Percentiles rank a stretch among this genome's conserved stretches.
Conservation (phyloP, 78 protist species). For the Dictyostelium intermedium region DNA sequence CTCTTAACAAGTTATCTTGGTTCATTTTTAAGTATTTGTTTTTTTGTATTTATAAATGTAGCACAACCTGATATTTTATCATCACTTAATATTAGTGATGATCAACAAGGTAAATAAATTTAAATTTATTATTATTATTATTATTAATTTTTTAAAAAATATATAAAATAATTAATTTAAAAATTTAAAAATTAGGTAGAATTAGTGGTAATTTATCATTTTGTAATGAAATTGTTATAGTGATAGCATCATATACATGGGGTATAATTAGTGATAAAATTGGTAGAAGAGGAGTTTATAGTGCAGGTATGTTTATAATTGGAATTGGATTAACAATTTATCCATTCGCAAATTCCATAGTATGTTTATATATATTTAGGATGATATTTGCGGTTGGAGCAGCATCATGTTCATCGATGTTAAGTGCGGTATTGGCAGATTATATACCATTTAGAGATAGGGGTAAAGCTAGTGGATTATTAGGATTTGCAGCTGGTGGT, state of each 20-base stretch:
- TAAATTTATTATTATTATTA: neutral
- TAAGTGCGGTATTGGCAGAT: conserved; percentile 60
- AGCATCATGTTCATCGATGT: conserved; percentile 56
- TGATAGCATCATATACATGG: conserved; percentile 41
- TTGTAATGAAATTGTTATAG: conserved; percentile 56
- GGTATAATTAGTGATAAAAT: conserved; percentile 33
- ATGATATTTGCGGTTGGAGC: conserved; percentile 64
- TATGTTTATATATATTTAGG: conserved; percentile 26
- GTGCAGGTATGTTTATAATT: conserved; percentile 24
- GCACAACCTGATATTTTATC: conserved; percentile 55
- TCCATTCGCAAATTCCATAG: conserved; percentile 32
- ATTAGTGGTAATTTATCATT: conserved; percentile 67
- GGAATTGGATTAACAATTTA: conserved; percentile 14
- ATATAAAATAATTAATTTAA: neutral
- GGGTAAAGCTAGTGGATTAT: conserved; percentile 48
- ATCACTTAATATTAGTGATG: conserved; percentile 25
- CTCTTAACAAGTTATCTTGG: conserved; percentile 54
- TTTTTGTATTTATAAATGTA: conserved; percentile 71
- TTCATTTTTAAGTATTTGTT: conserved; percentile 60
- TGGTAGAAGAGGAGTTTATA: conserved; percentile 61
- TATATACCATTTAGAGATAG: conserved; percentile 54
- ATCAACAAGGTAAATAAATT: conserved; percentile 24
- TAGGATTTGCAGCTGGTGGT: conserved; percentile 63
- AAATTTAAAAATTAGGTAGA: neutral
- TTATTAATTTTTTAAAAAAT: neutral